These are phyloP conservation scores for Trypanosoma caninum DNA, from an alignment of 208 protist species.

Conservation along the genomic window DNA sequence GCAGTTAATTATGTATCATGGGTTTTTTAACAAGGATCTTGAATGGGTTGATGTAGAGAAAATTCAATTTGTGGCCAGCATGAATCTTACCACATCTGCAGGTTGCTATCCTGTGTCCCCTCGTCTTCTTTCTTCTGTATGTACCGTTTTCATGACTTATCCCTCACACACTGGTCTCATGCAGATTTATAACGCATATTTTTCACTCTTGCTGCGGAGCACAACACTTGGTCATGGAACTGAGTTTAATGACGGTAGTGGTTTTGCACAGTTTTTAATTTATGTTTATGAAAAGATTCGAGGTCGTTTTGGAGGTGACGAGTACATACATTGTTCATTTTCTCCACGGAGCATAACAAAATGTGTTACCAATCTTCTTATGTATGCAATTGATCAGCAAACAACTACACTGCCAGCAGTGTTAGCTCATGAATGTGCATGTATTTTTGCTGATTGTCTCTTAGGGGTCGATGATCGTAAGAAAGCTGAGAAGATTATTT, in stretches of 20 bases:
- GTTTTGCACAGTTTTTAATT: constrained; percentile 92
- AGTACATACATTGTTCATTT: constrained; percentile 95
- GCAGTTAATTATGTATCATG: constrained; percentile 95
- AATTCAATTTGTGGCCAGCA: constrained; percentile 94
- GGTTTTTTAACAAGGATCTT: constrained; percentile 96
- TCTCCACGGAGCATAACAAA: constrained; percentile 95
- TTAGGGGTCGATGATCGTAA: constrained; percentile 72
- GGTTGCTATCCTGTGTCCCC: constrained; percentile 91
- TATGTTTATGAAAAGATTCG: constrained; percentile 92
- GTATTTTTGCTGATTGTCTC: constrained; percentile 94
- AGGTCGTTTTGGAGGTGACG: constrained; percentile 90
- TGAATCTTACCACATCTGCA: constrained; percentile 91
- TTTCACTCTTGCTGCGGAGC: constrained; percentile 64
- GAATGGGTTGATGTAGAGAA: constrained; percentile 95
- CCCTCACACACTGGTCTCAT: constrained; percentile 84
- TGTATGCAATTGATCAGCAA: constrained; percentile 90
- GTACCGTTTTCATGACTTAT: constrained; percentile 91
- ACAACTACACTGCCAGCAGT: constrained; percentile 89
- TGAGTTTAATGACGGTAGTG: constrained; percentile 61
- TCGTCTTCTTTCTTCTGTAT: constrained; percentile 94
- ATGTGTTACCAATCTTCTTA: constrained; percentile 89
- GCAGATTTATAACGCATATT: constrained; percentile 92
- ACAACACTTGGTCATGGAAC: constrained; percentile 55
- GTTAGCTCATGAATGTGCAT: constrained; percentile 90
- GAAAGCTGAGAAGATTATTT: constrained; percentile 62